These are phyloP conservation scores for Trichoderma simmonsii DNA, from an alignment of 2,329 filamentous ascomycete genomes.

Conservation along the genomic window DNA sequence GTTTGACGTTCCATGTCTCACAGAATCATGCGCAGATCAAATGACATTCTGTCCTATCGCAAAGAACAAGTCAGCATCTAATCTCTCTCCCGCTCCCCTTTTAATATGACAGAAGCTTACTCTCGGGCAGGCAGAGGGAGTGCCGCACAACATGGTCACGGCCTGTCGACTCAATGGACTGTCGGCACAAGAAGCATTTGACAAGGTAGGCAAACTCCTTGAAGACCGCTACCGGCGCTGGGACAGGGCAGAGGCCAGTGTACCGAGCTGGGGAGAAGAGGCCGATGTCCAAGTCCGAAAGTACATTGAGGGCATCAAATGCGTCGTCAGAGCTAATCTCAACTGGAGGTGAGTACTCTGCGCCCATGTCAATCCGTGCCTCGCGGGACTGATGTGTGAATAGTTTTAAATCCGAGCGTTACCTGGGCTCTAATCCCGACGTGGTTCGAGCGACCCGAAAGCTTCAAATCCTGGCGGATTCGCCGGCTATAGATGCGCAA, in stretches of 20 bases:
- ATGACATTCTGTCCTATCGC: constrained; percentile 25
- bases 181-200: constrained; percentile 24
- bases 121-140: constrained; percentile 18
- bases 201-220: constrained; percentile 22
- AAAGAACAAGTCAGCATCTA: constrained; percentile 23
- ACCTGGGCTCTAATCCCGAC: constrained; percentile 16
- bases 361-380: no score
- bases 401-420: constrained; percentile 21
- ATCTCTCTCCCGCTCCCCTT: neutral
- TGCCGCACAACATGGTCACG: constrained; percentile 25
- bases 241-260: constrained; percentile 18
- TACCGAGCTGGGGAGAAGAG: constrained; percentile 19
- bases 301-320: constrained; percentile 27
- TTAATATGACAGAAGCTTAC: neutral
- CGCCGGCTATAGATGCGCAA: neutral
- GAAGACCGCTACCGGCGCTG: constrained; percentile 22
- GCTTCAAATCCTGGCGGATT: neutral
- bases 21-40: constrained; percentile 18
- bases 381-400: neutral
- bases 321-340: constrained; percentile 24
- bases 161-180: constrained; percentile 21
- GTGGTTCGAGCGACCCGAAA: constrained; percentile 10
- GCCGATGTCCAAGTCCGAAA: constrained; percentile 18
- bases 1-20: neutral
- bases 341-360: constrained; percentile 15